Evolutionary conservation across 305 asterid genomes (phyloP), one percentile per base, ranked within the genome.

Genomic region (Solanum hybrid): DNA sequence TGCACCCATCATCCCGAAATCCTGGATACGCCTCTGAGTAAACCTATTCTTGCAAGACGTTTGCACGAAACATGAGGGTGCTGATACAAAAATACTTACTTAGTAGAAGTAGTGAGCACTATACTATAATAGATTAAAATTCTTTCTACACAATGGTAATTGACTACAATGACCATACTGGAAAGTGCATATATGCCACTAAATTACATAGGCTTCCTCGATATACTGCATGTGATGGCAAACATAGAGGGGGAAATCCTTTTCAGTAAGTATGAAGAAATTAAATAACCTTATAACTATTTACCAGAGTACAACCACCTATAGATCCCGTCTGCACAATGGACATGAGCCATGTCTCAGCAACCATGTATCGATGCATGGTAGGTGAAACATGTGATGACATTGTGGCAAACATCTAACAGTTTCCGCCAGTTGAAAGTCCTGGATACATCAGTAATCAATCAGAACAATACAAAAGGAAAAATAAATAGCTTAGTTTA

Each of bases 261-360:
- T 11, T 2, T 28, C 69, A 16, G 71, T 83, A 40, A 73, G 84
- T 40, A 87, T 74, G 34, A 74, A 74, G 85, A 87, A 73, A 16
- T 40, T 75, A 73, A 37, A 36, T 29, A 74, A 75, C 42, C 46
- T 87, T 82, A 77, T 82, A 85, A 86, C 84, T 89, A 92, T 93
- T 86, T 93, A 95, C 94, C 89, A 40, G 80, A 90, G 91, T 89
- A 88, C 28, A 82, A 86, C 71, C 57, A 67, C 90, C 51, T 95
- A 97, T 92, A 97, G 96, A 90, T 96, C 99, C 92, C 99, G 94
- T 94, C 99, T 92, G 94, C 99, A 97, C 94, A 97, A 86, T 57
- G 99, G 99, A 94, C 99, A 97, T 33, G 99, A 97, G 76, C 98
- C 99, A n/a, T 97, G 99, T 92, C 98, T 95, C 91, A 96, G 95